Base-by-base conservation (phyloP, 495 filamentous ascomycete genomes). In the Zalerion maritima region DNA sequence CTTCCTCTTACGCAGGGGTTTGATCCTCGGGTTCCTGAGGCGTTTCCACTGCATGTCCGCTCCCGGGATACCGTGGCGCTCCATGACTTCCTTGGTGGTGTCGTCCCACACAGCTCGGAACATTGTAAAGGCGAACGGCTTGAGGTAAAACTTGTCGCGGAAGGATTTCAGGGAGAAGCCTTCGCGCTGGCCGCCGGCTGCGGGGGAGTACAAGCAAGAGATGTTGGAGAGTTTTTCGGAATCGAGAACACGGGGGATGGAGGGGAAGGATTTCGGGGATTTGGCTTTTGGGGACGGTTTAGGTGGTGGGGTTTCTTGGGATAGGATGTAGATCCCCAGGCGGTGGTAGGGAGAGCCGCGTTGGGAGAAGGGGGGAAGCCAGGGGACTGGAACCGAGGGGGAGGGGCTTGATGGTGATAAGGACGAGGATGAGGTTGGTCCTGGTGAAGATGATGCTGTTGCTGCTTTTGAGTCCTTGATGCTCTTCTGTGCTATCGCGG, bases 61-160 rank as follows among this genome's bases (percentile, higher is more conserved):
- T 12, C 80, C 79, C 21, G 68, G 62, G 30, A 86, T 60, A 29
- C 71, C 74, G 35, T 81, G 71, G 47, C 76, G 58, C 49, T 71
- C 58, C 87, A 99, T 94, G 32, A 99, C 81, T 21, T 62, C 73
- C 35, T 67, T 71, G 20, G 78, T 99, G 31, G 69, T 66, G 22
- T 83, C 79, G 49, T 99, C 89, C 83, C 85, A 99, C 36, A 75
- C 52, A 38, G 69, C 76, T 36, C 89, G 73, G 72, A 94, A 99
- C 43, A 99, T 55, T 48, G 69, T 74, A 19, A 80, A 75, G 29
- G 89, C 89, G 21, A 93, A 75, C 5, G 85, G 64, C 32, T 65
- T 65, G 23, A 93, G 58, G 20, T 55, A 49, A 46, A 78, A 69
- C 38, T 71, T 74, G 43, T 73, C 63, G 39, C 73, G 67, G 44